A percentile compares a stretch with the other conserved stretches of the same genome.
phyloP scores from a whole-genome alignment of 371 early-diverging fungal genomes.

The Globomyces sp. region DNA sequence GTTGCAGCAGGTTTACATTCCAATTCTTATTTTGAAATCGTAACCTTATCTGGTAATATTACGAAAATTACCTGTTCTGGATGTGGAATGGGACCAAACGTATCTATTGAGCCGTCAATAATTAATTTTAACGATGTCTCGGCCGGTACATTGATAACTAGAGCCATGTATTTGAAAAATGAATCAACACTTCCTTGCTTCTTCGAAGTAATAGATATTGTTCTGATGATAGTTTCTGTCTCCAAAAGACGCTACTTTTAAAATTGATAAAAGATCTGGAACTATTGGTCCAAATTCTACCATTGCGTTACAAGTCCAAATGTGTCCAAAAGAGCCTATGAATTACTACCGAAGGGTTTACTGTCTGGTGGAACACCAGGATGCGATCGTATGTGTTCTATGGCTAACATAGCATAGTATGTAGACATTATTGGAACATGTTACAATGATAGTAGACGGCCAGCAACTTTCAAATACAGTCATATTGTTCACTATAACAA shows the following conservation, averaged over 20 bases:
- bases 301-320: slow-evolving; percentile 43
- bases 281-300: slow-evolving; percentile 43
- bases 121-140: slow-evolving; percentile 50
- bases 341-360: slow-evolving; percentile 51
- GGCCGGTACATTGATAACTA: slow-evolving; percentile 29
- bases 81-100: slow-evolving; percentile 41
- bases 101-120: slow-evolving; percentile 32
- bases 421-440: slow-evolving; percentile 53
- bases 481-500: slow-evolving; percentile 40
- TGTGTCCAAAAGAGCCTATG: slow-evolving; percentile 47
- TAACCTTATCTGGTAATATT: slow-evolving; percentile 48
- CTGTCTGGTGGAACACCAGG: slow-evolving; percentile 52
- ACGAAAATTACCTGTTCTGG: slow-evolving; percentile 42
- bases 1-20: slow-evolving; percentile 44
- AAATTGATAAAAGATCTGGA: slow-evolving; percentile 48
- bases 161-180: slow-evolving; percentile 45
- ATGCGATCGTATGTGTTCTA: slow-evolving; percentile 24
- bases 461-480: slow-evolving; percentile 42
- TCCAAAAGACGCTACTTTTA: slow-evolving; percentile 43
- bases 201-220: slow-evolving; percentile 10
- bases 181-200: slow-evolving; percentile 32
- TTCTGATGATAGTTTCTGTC: slow-evolving; percentile 34
- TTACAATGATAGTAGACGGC: slow-evolving; percentile 47
- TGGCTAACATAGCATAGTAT: background rate
- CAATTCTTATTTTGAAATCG: slow-evolving; percentile 49